These are phyloP conservation scores for Penicillium sclerotiorum DNA, from an alignment of 2,329 filamentous ascomycete genomes.

Conservation along the genomic window DNA sequence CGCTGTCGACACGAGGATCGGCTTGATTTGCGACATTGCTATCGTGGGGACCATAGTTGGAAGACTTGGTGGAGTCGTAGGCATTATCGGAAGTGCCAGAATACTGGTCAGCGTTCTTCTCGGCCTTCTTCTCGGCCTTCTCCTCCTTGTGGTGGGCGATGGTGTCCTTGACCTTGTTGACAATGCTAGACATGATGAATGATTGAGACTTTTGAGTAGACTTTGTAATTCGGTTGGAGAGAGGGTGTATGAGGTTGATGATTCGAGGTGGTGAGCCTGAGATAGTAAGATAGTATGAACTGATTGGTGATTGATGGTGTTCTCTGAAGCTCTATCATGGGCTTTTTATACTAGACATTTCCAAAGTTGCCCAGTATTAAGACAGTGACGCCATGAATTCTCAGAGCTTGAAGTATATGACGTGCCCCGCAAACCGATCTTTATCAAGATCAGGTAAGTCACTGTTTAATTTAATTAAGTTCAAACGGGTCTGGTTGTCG, in stretches of 20 bases:
- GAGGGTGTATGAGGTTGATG: no score
- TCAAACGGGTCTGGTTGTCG: neutral
- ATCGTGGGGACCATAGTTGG: constrained; percentile 20
- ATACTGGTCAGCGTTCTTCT: constrained; percentile 2
- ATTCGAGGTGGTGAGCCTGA: no score
- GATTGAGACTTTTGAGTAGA: neutral
- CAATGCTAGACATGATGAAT: constrained; percentile 19
- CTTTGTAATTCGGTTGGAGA: no score
- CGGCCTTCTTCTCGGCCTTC: constrained; percentile 3
- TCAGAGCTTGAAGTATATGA: neutral
- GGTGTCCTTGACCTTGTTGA: constrained; percentile 24
- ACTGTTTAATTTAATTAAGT: neutral
- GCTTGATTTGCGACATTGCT: constrained; percentile 16
- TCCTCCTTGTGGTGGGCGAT: constrained; percentile 17
- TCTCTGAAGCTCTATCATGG: no score
- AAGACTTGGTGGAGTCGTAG: constrained; percentile 12
- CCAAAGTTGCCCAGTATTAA: no score
- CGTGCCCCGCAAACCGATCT: constrained; percentile 2
- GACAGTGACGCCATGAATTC: constrained; percentile 1
- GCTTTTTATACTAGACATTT: no score
- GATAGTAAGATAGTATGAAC: no score
- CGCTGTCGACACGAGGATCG: constrained; percentile 21
- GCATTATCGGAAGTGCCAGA: constrained; percentile 8
- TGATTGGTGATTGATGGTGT: no score
- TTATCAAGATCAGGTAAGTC: neutral